A percentile compares a stretch with the other conserved stretches of the same genome.
Conservation (phyloP, 352 stramenopile species). For the Pythium scleroteichum region DNA sequence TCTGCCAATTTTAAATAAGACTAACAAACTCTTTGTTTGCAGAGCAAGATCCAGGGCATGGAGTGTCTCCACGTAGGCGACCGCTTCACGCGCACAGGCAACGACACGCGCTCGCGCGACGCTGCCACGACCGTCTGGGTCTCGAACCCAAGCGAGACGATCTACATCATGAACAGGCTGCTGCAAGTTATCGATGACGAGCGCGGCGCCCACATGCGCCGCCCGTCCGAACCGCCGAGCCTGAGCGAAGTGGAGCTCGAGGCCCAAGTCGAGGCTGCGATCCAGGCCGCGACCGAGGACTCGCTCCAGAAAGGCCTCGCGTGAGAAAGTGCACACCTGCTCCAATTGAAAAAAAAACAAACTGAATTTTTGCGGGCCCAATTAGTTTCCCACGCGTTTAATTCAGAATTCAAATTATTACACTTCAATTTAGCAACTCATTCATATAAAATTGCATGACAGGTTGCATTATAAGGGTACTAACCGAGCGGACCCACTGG, state of each 20-base stretch:
- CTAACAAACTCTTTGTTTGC: constrained; percentile 11
- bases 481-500: constrained; percentile 1
- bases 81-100: constrained; percentile 89
- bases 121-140: constrained; percentile 95
- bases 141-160: constrained; percentile 93
- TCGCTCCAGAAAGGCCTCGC: constrained; percentile 14
- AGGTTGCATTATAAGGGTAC: constrained; percentile 10
- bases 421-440: neutral
- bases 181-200: constrained; percentile 63
- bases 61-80: constrained; percentile 96
- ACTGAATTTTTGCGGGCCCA: neutral
- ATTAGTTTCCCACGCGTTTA: no score
- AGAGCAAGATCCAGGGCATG: constrained; percentile 69
- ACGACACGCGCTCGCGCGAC: constrained; percentile 93
- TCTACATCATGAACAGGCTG: constrained; percentile 94
- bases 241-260: constrained; percentile 43
- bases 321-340: neutral
- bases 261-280: constrained; percentile 60
- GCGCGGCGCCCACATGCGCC: constrained; percentile 37
- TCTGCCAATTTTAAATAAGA: no score
- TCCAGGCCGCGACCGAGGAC: constrained; percentile 52
- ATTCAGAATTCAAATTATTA: no score
- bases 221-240: constrained; percentile 19
- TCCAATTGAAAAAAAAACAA: neutral
- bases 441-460: neutral